Conservation (phyloP, 805 yeast genomes). For the Wickerhamomyces bovis region DNA sequence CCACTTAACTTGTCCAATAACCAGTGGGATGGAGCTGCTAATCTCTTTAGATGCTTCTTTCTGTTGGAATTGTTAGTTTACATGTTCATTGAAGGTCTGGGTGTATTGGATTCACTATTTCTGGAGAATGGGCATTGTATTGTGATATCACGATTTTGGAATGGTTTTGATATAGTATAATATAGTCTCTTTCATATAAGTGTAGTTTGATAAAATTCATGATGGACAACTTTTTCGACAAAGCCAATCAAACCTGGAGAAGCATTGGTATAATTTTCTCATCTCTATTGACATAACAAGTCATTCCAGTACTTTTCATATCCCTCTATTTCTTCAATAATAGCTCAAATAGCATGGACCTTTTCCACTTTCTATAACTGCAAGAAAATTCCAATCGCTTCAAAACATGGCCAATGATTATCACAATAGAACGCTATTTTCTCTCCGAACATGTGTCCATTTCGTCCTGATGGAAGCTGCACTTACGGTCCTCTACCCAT, state of each 20-base stretch:
- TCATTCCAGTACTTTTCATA: too few species aligned
- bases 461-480: not conserved
- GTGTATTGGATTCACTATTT: not conserved
- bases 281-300: too few species aligned
- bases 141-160: too few species aligned
- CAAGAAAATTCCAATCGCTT: not conserved
- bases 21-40: conserved; percentile 99
- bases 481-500: conserved; percentile 31
- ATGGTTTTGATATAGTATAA: too few species aligned
- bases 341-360: not conserved
- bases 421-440: not conserved
- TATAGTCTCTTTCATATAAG: too few species aligned
- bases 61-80: conserved; percentile 35
- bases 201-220: too few species aligned
- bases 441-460: not conserved
- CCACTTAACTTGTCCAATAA: conserved; percentile 99
- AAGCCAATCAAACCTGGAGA: too few species aligned
- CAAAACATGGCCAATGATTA: not conserved
- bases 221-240: too few species aligned
- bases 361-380: not conserved
- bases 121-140: too few species aligned
- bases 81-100: not conserved
- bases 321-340: too few species aligned
- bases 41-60: conserved; percentile 98
- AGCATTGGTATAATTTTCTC: too few species aligned